phyloP scores from a whole-genome alignment of 768 basidiomycete species.

The Hericium coralloides region DNA sequence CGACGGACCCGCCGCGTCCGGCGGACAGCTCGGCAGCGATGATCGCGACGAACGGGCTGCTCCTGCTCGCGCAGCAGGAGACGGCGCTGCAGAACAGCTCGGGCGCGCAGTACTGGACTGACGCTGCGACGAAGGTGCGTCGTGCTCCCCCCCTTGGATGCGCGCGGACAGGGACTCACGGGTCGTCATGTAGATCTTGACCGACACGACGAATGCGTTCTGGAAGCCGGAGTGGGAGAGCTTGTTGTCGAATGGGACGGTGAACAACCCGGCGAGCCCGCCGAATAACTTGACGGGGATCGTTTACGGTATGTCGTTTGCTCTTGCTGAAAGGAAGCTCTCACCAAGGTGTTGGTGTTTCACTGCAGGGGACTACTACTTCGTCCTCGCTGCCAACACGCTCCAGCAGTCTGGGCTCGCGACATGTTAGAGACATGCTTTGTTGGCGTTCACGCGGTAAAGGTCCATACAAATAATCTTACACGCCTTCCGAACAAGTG shows the following conservation, averaged over 20 bases:
- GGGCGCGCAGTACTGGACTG: conserved; percentile 31
- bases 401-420: conserved; percentile 37
- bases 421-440: conserved; percentile 18
- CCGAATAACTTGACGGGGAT: conserved; percentile 53
- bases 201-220: conserved; percentile 5
- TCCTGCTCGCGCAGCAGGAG: conserved; percentile 42
- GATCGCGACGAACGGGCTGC: conserved; percentile 49
- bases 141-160: too few relatives aligned
- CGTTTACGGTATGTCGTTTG: conserved; percentile 35
- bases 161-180: neutral
- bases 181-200: conserved; percentile 1
- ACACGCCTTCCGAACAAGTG: too few relatives aligned
- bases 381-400: conserved; percentile 45
- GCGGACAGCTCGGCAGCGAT: conserved; percentile 68
- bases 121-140: conserved; percentile 41
- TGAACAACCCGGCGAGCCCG: conserved; percentile 38
- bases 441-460: too few relatives aligned
- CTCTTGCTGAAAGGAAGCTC: neutral
- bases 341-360: neutral
- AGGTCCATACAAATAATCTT: too few relatives aligned
- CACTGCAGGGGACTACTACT: conserved; percentile 55
- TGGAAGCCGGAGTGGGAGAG: conserved; percentile 59
- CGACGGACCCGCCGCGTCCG: conserved; percentile 42
- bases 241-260: conserved; percentile 57
- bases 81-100: conserved; percentile 23